Evolutionary conservation across 2,329 filamentous ascomycete species (phyloP).

Genomic region (Domatiomyces globalis): DNA sequence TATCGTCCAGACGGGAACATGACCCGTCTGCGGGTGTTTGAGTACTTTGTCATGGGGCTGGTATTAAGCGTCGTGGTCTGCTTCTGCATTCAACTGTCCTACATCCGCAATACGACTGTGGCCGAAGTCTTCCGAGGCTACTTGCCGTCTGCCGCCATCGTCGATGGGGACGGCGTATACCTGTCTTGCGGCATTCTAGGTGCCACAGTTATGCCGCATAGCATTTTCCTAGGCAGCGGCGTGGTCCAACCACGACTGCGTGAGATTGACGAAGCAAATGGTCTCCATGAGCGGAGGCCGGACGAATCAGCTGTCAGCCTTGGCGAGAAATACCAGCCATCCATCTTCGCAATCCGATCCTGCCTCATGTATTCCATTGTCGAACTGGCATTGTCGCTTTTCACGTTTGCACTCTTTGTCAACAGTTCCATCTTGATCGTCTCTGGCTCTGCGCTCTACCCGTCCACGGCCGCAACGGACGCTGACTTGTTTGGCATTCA

Average conservation of each 20-base stretch:
- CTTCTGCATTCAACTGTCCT: constrained; percentile 43
- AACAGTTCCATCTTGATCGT: constrained; percentile 73
- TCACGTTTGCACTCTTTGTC: constrained; percentile 72
- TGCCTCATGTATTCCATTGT: constrained; percentile 60
- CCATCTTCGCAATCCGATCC: constrained; percentile 55
- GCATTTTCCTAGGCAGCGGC: constrained; percentile 42
- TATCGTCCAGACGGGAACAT: constrained; percentile 40
- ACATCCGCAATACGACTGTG: constrained; percentile 35
- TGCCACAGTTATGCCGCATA: constrained; percentile 47
- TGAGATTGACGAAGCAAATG: constrained; percentile 32
- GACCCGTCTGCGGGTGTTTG: constrained; percentile 38
- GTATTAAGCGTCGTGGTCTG: constrained; percentile 43
- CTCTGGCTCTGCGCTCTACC: constrained; percentile 61
- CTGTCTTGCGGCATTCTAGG: constrained; percentile 40
- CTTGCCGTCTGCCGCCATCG: constrained; percentile 39
- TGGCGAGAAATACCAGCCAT: constrained; percentile 51
- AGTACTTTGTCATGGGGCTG: constrained; percentile 40
- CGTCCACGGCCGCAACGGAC: constrained; percentile 43
- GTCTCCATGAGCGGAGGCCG: constrained; percentile 17
- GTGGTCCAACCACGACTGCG: constrained; percentile 41
- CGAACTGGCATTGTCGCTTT: constrained; percentile 58
- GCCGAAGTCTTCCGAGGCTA: constrained; percentile 42
- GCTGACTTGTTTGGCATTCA: constrained; percentile 80
- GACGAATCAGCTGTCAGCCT: neutral
- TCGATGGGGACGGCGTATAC: constrained; percentile 40